Evolutionary conservation across 768 basidiomycete genomes (phyloP).

Genomic region (Mycena maculata): DNA sequence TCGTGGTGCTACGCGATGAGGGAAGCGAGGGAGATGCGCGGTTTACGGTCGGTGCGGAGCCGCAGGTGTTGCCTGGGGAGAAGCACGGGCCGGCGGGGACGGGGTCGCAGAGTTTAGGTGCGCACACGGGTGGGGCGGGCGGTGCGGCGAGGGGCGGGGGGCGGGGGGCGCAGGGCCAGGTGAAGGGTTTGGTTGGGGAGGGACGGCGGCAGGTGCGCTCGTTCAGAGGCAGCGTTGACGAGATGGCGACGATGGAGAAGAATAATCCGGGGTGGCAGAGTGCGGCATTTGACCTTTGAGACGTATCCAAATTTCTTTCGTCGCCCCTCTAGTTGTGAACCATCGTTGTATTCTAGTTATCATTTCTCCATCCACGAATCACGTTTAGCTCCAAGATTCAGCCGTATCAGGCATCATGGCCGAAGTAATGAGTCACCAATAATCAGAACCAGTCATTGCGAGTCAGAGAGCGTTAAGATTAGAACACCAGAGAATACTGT

Average conservation of each 20-base stretch:
- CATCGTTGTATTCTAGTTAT: too few relatives aligned
- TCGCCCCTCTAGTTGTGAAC: too few relatives aligned
- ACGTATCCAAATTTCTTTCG: too few relatives aligned
- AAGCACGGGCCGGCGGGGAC: constrained; percentile 75
- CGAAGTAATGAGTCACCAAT: too few relatives aligned
- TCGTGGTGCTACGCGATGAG: constrained; percentile 39
- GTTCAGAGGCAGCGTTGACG: constrained; percentile 57
- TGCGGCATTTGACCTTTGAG: constrained; percentile 61
- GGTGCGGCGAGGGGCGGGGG: background rate
- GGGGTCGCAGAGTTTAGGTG: constrained; percentile 44
- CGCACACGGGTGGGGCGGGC: constrained; percentile 1
- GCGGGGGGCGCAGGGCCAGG: constrained; percentile 34
- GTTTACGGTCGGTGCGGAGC: constrained; percentile 72
- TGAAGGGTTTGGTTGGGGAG: constrained; percentile 45
- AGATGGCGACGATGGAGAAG: constrained; percentile 54
- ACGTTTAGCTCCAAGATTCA: too few relatives aligned
- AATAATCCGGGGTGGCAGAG: constrained; percentile 60
- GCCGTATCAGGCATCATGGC: too few relatives aligned
- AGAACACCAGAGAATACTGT: too few relatives aligned
- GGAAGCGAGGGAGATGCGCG: constrained; percentile 38
- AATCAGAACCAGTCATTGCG: too few relatives aligned
- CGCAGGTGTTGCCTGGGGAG: constrained; percentile 76
- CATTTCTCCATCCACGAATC: too few relatives aligned
- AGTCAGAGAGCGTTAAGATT: too few relatives aligned
- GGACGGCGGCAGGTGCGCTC: constrained; percentile 50